Evolutionary conservation across 1,284 basidiomycete genomes (phyloP), one percentile per base, ranked within the genome.

Genomic region (Vanrija humicola): DNA sequence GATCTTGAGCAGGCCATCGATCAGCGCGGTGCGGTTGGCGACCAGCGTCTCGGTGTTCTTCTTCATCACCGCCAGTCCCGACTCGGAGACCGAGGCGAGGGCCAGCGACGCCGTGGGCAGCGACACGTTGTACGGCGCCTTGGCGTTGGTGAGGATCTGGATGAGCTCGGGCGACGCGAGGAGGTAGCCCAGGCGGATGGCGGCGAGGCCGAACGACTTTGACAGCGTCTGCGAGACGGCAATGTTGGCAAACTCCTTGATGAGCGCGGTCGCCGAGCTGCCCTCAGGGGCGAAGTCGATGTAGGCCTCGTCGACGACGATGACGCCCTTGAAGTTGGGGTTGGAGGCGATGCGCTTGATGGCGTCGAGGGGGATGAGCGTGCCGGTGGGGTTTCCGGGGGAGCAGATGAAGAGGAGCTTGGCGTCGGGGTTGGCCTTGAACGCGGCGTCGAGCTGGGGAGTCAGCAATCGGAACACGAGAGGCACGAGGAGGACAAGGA

Each of bases 41-140:
- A 85, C 79, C 34, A 95, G 82, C 0, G 79, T 81, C 12, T 77
- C 60, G 3, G 88, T 81, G 65, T 90, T 90, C 26, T 65, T 51
- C n/a, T 79, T 81, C 87, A 92, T 92, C 16, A 76, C 67, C 0
- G 73, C 68, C 14, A 96, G 66, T 6, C 89, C 86, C 14, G 77
- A 68, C 0, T 84, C 79, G 0, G 87, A 84, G 38, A 91, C 82
- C 0, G 95, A 91, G 10, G 88, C 82, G 14, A 87, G 78, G 0
- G 92, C 93, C 28, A 98, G 83, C 46, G 84, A 80, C 7, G 95
- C 90, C 3, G 92, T 91, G 0, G 93, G 93, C 0, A 88, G 84
- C 14, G 93, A 95, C 64, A 98, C 87, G 76, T 97, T 97, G 81
- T 98, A 99, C 0, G 95, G 95, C 0, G 95, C 96, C 76, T 98